phyloP scores from a whole-genome alignment of 192 early-diverging fungal genomes.

The Rhizophagus prolifer region DNA sequence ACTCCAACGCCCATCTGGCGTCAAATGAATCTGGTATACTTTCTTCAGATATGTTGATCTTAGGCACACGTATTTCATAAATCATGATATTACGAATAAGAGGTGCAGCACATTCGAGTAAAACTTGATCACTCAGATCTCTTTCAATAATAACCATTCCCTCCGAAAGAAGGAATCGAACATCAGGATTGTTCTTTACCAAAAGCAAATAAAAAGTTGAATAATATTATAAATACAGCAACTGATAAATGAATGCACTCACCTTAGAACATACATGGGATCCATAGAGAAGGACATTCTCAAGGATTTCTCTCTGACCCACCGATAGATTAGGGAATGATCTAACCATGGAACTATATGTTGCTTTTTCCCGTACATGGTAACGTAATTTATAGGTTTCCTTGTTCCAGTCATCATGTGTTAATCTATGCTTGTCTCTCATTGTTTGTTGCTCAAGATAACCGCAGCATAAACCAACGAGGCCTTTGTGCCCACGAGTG shows the following conservation, averaged over 20 bases:
- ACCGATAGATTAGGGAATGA: neutral
- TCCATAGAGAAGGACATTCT: neutral
- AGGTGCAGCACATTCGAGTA: neutral
- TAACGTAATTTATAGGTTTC: neutral
- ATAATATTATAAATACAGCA: constrained; percentile 6
- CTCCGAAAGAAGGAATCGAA: neutral
- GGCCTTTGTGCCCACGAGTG: no score
- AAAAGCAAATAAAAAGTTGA: neutral
- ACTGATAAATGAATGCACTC: neutral
- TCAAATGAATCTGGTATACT: neutral
- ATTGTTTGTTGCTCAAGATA: no score
- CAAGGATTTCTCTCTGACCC: neutral
- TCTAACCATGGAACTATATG: neutral
- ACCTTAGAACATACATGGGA: neutral
- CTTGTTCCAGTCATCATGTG: neutral
- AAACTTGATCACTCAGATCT: neutral
- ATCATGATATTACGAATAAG: neutral
- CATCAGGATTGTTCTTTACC: constrained; percentile 10
- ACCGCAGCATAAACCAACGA: no score
- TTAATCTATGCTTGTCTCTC: neutral
- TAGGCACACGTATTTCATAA: neutral
- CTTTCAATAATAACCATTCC: neutral
- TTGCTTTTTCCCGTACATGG: neutral
- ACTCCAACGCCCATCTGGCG: neutral
- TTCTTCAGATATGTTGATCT: no score